A percentile compares a stretch with the other conserved stretches of the same genome.
phyloP scores from a whole-genome alignment of 805 yeast species.

The Candida ficus region DNA sequence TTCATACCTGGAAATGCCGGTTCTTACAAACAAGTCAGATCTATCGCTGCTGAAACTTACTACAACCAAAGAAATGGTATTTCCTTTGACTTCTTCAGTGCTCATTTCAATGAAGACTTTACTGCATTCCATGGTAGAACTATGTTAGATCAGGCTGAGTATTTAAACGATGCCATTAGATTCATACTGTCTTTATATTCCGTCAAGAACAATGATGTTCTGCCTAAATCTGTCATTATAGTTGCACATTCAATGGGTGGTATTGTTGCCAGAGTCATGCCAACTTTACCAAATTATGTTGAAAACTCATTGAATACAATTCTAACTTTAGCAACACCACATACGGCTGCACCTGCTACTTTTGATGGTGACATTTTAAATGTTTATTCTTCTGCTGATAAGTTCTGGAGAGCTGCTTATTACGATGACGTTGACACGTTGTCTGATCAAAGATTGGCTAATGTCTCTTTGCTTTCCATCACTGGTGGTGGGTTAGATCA shows the following conservation, averaged over 20 bases:
- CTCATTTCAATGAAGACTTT: slow-evolving; percentile 92
- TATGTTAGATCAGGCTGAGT: slow-evolving; percentile 89
- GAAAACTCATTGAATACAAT: slow-evolving; percentile 76
- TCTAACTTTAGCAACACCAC: slow-evolving; percentile 86
- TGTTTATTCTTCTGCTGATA: slow-evolving; percentile 68
- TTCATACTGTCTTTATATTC: slow-evolving; percentile 69
- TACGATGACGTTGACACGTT: slow-evolving; percentile 31
- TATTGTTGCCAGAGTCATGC: slow-evolving; percentile 80
- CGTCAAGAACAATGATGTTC: slow-evolving; percentile 22
- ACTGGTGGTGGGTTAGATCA: slow-evolving; percentile 84
- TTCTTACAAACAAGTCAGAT: slow-evolving; percentile 80
- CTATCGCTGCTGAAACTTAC: slow-evolving; percentile 83
- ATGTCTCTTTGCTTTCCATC: slow-evolving; percentile 73
- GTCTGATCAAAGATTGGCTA: slow-evolving; percentile 42
- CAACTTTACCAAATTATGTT: slow-evolving; percentile 71
- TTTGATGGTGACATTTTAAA: slow-evolving; percentile 84
- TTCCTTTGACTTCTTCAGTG: slow-evolving; percentile 79
- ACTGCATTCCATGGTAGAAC: slow-evolving; percentile 97
- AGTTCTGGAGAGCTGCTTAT: slow-evolving; percentile 69
- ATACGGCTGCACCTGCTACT: slow-evolving; percentile 86
- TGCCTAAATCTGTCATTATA: slow-evolving; percentile 68
- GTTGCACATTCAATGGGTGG: slow-evolving; percentile 98
- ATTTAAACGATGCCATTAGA: slow-evolving; percentile 77
- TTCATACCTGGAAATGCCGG: slow-evolving; percentile 99
- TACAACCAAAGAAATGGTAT: slow-evolving; percentile 22